Conservation (phyloP, 306 rosid genomes). For the Inga leiocalycina region DNA sequence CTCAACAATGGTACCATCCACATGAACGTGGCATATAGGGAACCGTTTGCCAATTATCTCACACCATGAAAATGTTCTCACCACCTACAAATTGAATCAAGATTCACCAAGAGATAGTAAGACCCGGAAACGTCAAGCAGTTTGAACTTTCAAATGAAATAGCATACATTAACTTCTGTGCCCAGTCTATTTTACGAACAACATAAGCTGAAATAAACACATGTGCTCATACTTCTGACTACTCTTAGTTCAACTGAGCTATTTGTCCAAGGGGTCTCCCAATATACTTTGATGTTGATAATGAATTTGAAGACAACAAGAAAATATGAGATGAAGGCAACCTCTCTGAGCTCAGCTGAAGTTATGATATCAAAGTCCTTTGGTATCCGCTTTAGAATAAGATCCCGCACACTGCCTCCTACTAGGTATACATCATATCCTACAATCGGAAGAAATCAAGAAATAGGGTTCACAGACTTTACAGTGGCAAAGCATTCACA, state of each 20-base stretch:
- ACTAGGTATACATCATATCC: slow-evolving; percentile 56
- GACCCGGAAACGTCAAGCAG: slow-evolving; percentile 13
- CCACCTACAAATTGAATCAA: slow-evolving; percentile 58
- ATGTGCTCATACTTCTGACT: not conserved
- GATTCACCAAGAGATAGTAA: slow-evolving; percentile 33
- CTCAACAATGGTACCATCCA: slow-evolving; percentile 73
- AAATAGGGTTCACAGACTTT: not conserved
- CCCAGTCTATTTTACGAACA: not conserved
- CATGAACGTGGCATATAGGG: slow-evolving; percentile 90
- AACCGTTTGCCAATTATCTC: slow-evolving; percentile 83
- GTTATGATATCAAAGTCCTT: slow-evolving; percentile 66
- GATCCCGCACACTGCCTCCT: slow-evolving; percentile 59
- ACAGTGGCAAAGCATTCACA: slow-evolving; percentile 5
- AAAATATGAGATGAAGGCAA: slow-evolving; percentile 39
- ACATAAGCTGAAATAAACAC: slow-evolving; percentile 17
- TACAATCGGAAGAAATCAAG: slow-evolving; percentile 32
- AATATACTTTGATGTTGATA: slow-evolving; percentile 1
- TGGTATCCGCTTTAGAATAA: slow-evolving; percentile 49
- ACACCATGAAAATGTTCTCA: slow-evolving; percentile 80
- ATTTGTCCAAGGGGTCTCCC: not conserved
- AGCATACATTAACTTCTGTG: slow-evolving; percentile 14
- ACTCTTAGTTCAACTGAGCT: not conserved
- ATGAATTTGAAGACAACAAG: slow-evolving; percentile 25
- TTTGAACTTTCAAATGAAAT: slow-evolving; percentile 21
- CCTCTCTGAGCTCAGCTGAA: slow-evolving; percentile 84